phyloP scores from a whole-genome alignment of 2,329 filamentous ascomycete genomes.

The Botrytis cinerea region DNA sequence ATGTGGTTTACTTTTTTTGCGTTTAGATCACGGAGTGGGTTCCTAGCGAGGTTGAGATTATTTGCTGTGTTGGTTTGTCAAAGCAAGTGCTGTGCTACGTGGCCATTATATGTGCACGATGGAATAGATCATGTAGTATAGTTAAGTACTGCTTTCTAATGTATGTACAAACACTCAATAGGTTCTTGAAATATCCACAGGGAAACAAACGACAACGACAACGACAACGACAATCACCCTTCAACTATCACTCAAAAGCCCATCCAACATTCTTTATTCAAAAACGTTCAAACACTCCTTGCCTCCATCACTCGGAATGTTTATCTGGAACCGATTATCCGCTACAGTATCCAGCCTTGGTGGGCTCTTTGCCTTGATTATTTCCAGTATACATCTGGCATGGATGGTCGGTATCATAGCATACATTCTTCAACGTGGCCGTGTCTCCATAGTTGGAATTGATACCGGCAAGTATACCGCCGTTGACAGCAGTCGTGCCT shows the following conservation, averaged over 20 bases:
- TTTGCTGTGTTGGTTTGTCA: not conserved
- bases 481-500: conserved; percentile 1
- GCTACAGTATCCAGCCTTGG: conserved; percentile 3
- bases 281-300: not conserved
- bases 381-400: conserved; percentile 7
- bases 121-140: not conserved
- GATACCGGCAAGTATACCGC: not conserved
- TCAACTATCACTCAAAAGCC: not conserved
- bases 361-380: not conserved
- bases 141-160: not conserved
- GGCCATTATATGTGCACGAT: not conserved
- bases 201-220: not conserved
- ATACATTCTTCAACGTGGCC: not conserved
- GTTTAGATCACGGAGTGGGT: not conserved
- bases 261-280: not conserved
- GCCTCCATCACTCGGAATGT: not conserved
- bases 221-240: not conserved
- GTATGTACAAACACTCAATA: not conserved
- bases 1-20: too few species aligned
- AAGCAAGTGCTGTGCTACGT: not conserved
- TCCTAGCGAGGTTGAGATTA: not conserved
- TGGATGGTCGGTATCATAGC: not conserved
- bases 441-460: conserved; percentile 11
- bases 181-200: not conserved
- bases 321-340: not conserved